These are phyloP conservation scores for Solanum chacoense DNA, from an alignment of 305 asterid genomes.

Conservation along the genomic window DNA sequence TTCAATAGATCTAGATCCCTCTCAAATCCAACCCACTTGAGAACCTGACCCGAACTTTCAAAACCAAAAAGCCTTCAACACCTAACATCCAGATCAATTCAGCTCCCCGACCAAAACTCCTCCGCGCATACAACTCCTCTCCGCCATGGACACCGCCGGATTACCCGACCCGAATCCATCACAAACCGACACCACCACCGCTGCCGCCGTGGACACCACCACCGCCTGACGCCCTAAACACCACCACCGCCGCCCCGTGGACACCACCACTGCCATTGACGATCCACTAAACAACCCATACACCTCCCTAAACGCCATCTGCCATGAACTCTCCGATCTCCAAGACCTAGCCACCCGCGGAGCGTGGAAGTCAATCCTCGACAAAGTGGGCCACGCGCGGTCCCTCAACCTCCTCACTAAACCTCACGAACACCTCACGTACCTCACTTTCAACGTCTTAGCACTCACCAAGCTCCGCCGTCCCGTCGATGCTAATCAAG, in stretches of 20 bases:
- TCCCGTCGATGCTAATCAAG: slow-evolving; percentile 63
- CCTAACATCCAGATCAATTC: neutral
- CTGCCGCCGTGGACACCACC: slow-evolving; percentile 2
- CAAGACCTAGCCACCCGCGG: slow-evolving; percentile 95
- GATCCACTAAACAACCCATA: slow-evolving; percentile 61
- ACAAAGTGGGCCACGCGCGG: slow-evolving; percentile 81
- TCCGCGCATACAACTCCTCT: neutral
- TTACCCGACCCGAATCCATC: slow-evolving; percentile 18
- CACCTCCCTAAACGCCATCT: slow-evolving; percentile 57
- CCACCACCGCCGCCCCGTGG: slow-evolving; percentile 1
- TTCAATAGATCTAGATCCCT: neutral
- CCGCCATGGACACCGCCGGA: slow-evolving; percentile 26
- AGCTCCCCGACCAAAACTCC: neutral
- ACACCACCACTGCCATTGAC: slow-evolving; percentile 2
- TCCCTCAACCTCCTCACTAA: slow-evolving; percentile 65
- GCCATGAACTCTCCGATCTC: slow-evolving; percentile 64
- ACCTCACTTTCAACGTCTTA: slow-evolving; percentile 77
- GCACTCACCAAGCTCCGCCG: slow-evolving; percentile 85
- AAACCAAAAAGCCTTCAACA: neutral
- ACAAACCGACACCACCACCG: neutral
- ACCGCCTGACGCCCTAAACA: neutral
- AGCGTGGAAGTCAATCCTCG: slow-evolving; percentile 83
- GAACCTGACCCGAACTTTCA: neutral
- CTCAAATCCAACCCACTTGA: neutral
- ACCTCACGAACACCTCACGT: slow-evolving; percentile 84